A percentile compares a stretch with the other conserved stretches of the same genome.
phyloP scores from a whole-genome alignment of 148 eudicot species.

The Chenopodium suecicum region DNA sequence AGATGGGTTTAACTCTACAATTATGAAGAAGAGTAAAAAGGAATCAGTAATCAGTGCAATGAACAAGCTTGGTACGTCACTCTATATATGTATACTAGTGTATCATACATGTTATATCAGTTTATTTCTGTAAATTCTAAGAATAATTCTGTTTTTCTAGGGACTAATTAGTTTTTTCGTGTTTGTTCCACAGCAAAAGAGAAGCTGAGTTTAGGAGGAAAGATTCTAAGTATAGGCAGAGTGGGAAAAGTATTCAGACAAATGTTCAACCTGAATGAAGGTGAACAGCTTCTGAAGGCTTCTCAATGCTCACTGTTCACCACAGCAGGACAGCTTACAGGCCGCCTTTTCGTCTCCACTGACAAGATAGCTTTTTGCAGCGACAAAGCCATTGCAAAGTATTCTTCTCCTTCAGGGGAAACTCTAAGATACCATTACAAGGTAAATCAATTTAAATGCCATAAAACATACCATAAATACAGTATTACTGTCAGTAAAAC shows the following conservation, averaged over 20 bases:
- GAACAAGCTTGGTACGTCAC: neutral
- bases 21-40: neutral
- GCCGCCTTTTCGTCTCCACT: neutral
- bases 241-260: neutral
- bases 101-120: too few relatives aligned
- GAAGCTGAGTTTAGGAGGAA: neutral
- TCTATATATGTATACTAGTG: too few relatives aligned
- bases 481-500: too few relatives aligned
- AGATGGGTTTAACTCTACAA: too few relatives aligned
- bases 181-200: neutral
- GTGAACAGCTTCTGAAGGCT: neutral
- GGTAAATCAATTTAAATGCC: neutral
- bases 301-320: neutral
- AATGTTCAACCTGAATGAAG: neutral
- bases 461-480: too few relatives aligned
- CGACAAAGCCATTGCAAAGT: conserved; percentile 10
- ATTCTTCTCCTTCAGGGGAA: conserved; percentile 9
- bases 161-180: too few relatives aligned
- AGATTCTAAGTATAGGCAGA: neutral
- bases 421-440: conserved; percentile 18
- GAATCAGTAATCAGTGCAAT: neutral
- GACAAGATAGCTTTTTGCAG: neutral
- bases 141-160: too few relatives aligned
- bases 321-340: neutral
- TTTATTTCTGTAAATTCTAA: too few relatives aligned